Base-by-base conservation (phyloP, 176 grass and related monocot species). In the Miscanthus lutarioriparius region DNA sequence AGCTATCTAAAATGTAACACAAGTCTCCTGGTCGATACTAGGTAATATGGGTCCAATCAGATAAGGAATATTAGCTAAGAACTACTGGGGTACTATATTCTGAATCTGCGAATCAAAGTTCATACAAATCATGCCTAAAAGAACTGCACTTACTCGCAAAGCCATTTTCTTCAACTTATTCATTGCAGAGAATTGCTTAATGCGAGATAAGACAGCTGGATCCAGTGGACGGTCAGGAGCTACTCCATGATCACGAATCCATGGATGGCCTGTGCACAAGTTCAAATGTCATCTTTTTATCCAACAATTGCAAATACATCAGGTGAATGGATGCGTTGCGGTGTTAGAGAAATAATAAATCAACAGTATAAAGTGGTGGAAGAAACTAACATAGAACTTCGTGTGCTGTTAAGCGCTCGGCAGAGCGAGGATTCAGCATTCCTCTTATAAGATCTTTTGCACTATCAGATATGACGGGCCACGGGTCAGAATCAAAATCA, bases 161-260 rank as follows among this genome's bases (percentile, higher is more conserved):
- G 97, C 97, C 97, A 99, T 94, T 84, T 99, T 99, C 83, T 96
- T 99, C 75, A 99, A 79, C 67, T 96, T 99, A 70, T 99, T 99
- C 97, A 99, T 99, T 37, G 91, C 97, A 45, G 97, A 99, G 83
- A 99, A 99, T 49, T 99, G 91, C 84, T 96, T 99, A 70, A 99
- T 94, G 68, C 97, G 97, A 82, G 97, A 99, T 35, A 99, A 82
- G 13, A 99, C 93, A 77, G 93, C 93, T 80, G 93, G 94, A 87
- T 99, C 93, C 66, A 99, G 88, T 47, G 97, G 89, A 41, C 93
- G 93, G 28, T 99, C 97, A 82, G 97, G 86, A 89, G 97, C 97
- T 62, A 99, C 97, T 96, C 90, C 93, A 17, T 99, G 92, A 59
- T 99, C 91, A 89, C 86, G 67, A 78, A 99, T 96, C 97, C 97